Percentiles rank a stretch among this genome's conserved stretches.
These are phyloP conservation scores for Ascocoryne sarcoides DNA, from an alignment of 2,329 filamentous ascomycete species.

Conservation along the genomic window DNA sequence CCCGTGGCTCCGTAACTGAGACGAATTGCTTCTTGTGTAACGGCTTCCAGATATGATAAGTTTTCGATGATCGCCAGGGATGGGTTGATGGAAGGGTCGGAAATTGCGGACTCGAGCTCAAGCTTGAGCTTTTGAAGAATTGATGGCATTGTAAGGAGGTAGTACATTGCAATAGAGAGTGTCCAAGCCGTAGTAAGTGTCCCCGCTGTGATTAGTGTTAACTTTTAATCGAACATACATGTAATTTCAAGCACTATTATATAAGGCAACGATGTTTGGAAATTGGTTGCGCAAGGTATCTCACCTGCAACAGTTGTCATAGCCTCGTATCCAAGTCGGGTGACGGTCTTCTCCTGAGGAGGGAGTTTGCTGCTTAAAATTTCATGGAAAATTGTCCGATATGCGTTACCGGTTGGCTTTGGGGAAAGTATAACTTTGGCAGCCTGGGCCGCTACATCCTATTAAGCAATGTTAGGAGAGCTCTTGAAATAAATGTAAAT, in stretches of 20 bases:
- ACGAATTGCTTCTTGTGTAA: slow-evolving; percentile 27
- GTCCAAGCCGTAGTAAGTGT: slow-evolving; percentile 30
- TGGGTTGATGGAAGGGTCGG: slow-evolving; percentile 1
- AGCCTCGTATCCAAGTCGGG: slow-evolving; percentile 30
- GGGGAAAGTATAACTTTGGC: slow-evolving; percentile 3
- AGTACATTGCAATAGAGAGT: slow-evolving; percentile 28
- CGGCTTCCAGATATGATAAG: slow-evolving; percentile 24
- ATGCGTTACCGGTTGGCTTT: slow-evolving; percentile 5
- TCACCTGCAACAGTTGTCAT: too few species aligned
- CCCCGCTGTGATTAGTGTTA: slow-evolving; percentile 28
- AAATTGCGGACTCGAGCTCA: slow-evolving; percentile 22
- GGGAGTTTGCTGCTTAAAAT: slow-evolving; percentile 27
- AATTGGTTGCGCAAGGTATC: too few species aligned
- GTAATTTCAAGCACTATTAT: too few species aligned
- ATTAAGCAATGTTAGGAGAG: slow-evolving; percentile 2
- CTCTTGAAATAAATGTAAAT: slow-evolving; percentile 2
- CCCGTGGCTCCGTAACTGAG: slow-evolving; percentile 25
- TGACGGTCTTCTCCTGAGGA: not conserved
- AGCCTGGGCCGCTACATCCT: slow-evolving; percentile 4
- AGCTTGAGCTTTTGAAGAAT: slow-evolving; percentile 24
- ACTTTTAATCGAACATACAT: slow-evolving; percentile 1
- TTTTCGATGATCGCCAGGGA: slow-evolving; percentile 16
- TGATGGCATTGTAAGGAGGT: slow-evolving; percentile 28
- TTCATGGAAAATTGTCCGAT: slow-evolving; percentile 24
- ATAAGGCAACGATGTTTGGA: too few species aligned